Evolutionary conservation across 768 basidiomycete genomes (phyloP), one percentile per base, ranked within the genome.

Genomic region (Brasilioporus rufonigricans): DNA sequence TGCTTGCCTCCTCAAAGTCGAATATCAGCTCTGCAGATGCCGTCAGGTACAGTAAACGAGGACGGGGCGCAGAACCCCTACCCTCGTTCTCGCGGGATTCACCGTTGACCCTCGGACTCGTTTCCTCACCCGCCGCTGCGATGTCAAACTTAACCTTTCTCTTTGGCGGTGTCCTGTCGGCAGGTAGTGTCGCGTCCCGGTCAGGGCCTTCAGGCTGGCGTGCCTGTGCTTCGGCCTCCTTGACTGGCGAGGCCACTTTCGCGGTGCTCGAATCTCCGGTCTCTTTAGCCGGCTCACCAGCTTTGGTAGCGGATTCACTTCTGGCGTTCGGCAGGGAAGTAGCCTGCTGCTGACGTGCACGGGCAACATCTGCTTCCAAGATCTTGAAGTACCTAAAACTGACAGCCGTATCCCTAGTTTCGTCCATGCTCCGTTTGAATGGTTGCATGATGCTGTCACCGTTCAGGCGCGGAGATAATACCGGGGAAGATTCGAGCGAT

Each of bases 71-170:
- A 50, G 49, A 49, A 58, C 54, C 68, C 73, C 55, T 58, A 82
- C 85, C 85, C 74, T 81, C 77, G 26, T 71, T 66, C 47, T 70
- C 73, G 5, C 32, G 71, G 56, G 36, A 62, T 63, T 73, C 70
- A 38, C 68, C 71, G 39, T 67, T 68, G 40, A 65, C 63, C 52
- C 70, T 71, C 19, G 68, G 54, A 32, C 68, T 70, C 18, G 71
- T 70, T 26, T 68, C 68, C 29, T 77, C 74, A 56, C 79, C 78
- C 23, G 39, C 27, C 21, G 84, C 80, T 64, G 85, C 74, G 46
- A 86, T 80, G 58, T 90, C 80, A 61, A 91, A 91, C 10, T 86
- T 88, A 29, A 91, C 86, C 67, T 83, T 87, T 56, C 82, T 76
- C 68, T 77, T 73, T 75, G 74, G 87, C 74, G 65, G 53, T 50